Evolutionary conservation across 371 early-diverging fungal species (phyloP).

Genomic region (Umbelopsis sp.): DNA sequence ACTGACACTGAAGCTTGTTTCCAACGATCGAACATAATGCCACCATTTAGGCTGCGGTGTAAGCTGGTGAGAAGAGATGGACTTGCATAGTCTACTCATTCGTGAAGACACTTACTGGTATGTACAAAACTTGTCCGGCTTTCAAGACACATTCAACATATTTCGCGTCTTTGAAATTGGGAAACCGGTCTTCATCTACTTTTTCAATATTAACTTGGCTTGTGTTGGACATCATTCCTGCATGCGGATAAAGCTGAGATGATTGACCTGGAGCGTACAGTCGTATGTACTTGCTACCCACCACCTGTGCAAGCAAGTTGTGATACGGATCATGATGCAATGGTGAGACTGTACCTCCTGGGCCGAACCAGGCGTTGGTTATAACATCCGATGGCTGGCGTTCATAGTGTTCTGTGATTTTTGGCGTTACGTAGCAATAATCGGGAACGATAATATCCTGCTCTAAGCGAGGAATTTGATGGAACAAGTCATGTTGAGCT

Average conservation of each 20-base stretch:
- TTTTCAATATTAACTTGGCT: slow-evolving; percentile 76
- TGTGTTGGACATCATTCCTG: slow-evolving; percentile 72
- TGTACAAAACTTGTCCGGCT: slow-evolving; percentile 87
- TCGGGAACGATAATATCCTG: slow-evolving; percentile 80
- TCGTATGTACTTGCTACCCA: slow-evolving; percentile 81
- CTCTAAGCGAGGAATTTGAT: slow-evolving; percentile 75
- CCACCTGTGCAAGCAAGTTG: slow-evolving; percentile 88
- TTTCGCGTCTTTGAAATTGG: slow-evolving; percentile 57
- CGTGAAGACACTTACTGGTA: slow-evolving; percentile 72
- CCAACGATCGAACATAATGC: slow-evolving; percentile 88
- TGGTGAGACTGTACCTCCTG: slow-evolving; percentile 83
- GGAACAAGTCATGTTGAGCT: slow-evolving; percentile 89
- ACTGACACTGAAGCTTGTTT: slow-evolving; percentile 81
- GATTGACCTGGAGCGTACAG: slow-evolving; percentile 72
- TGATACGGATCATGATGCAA: slow-evolving; percentile 86
- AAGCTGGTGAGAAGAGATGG: slow-evolving; percentile 3
- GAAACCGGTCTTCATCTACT: slow-evolving; percentile 57
- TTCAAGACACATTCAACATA: slow-evolving; percentile 73
- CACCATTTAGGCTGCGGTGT: slow-evolving; percentile 73
- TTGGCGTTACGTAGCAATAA: slow-evolving; percentile 68
- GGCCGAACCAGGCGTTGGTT: slow-evolving; percentile 91
- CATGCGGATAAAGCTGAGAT: slow-evolving; percentile 59
- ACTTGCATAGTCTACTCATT: slow-evolving; percentile 8
- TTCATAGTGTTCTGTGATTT: slow-evolving; percentile 30
- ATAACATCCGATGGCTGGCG: slow-evolving; percentile 54